phyloP scores from a whole-genome alignment of 148 eudicot genomes.

The Rhododendron henanense region DNA sequence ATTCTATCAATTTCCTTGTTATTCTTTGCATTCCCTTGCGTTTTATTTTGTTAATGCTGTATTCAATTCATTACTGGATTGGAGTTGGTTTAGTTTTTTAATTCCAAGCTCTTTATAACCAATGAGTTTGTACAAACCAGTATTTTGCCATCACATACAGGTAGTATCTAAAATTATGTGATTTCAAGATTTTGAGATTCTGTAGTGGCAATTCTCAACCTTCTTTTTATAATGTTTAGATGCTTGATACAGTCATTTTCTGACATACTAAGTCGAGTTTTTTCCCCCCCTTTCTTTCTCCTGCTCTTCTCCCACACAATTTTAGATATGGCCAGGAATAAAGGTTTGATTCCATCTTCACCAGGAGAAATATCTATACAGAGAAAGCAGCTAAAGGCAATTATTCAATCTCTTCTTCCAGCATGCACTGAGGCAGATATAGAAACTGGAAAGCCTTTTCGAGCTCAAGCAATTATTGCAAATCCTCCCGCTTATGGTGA shows the following conservation, averaged over 20 bases:
- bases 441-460: constrained; percentile 68
- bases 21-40: not conserved
- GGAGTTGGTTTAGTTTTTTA: not conserved
- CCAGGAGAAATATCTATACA: constrained; percentile 76
- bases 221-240: not conserved
- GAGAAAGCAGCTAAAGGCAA: constrained; percentile 73
- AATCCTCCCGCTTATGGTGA: constrained; percentile 93
- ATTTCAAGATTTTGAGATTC: not conserved
- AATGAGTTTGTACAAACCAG: not conserved
- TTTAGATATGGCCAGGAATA: constrained; percentile 89
- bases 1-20: not conserved
- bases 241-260: not conserved
- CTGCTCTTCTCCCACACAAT: constrained; percentile 1
- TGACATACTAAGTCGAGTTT: not conserved
- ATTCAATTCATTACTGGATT: not conserved
- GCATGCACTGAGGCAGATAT: constrained; percentile 82
- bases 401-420: constrained; percentile 77
- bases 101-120: not conserved
- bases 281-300: not conserved
- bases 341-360: constrained; percentile 71
- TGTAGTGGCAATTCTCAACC: not conserved
- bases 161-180: not conserved
- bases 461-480: constrained; percentile 91
- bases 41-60: not conserved
- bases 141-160: not conserved